Base-by-base conservation (phyloP, 1,284 basidiomycete genomes). In the Ganoderma leucocontextum region DNA sequence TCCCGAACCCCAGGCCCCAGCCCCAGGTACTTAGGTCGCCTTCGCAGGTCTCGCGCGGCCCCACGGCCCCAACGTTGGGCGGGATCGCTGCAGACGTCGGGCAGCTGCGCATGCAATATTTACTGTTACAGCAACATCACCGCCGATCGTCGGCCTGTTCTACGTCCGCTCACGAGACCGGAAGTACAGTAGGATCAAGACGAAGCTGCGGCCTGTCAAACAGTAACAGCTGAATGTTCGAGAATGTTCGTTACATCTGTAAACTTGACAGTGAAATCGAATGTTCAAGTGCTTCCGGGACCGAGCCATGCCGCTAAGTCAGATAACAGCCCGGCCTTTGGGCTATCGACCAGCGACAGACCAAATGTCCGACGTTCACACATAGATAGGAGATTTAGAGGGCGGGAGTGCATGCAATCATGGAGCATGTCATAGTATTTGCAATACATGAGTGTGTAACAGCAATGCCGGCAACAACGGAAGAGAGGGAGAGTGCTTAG, bases 351-450 rank as follows among this genome's bases (percentile, higher is more conserved):
- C 47, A 49, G 9, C 47, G 47, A 49, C 47, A 49, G 22, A 25
- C 22, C 22, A 25, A 49, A 49, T 49, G 22, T 49, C 47, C 47
- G 47, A 55, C 52, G 58, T 58, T 65, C 62, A 60, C 53, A 41
- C 53, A 47, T 42, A 62, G 49, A 57, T 60, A 68, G 57, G 33
- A 38, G 57, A 65, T 63, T 59, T 73, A 73, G 69, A 73, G 59
- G 66, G 69, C 62, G 49, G 49, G 36, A 58, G 63, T 62, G 69
- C 72, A 73, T 73, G 72, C 68, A 68, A 68, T 67, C 72, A 70
- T 70, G 69, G 60, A 69, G 72, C 81, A 82, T 84, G 80, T 84
- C 83, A 85, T 86, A 87, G 67, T 70, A 67, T 69, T 84, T 85
- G 83, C 80, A 80, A 79, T 81, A 82, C 73, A 74, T 74, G 70